Percentiles rank a stretch among this genome's conserved stretches.
phyloP scores from a whole-genome alignment of 225 moss, liverwort and hornwort species.

The Thuidium tamariscinum region DNA sequence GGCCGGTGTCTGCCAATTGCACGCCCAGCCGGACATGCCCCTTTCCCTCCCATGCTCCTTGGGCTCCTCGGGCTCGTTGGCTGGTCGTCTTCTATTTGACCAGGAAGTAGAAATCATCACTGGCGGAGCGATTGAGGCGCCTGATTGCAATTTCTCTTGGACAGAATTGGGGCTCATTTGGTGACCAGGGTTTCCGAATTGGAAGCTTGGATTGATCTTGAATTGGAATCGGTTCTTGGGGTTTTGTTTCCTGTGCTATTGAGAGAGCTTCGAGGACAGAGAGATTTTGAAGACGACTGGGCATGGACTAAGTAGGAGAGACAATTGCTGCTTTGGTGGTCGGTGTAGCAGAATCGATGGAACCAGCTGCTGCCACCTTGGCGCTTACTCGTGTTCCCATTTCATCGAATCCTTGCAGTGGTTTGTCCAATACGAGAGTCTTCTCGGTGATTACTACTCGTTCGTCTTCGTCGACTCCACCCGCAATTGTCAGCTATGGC shows the following conservation, averaged over 20 bases:
- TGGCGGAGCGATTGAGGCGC: not conserved
- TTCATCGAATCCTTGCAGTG: not conserved
- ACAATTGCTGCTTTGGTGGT: not conserved
- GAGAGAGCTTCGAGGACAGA: not conserved
- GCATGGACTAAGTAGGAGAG: not conserved
- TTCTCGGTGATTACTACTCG: not conserved
- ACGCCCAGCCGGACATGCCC: not conserved
- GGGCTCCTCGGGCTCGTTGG: not conserved
- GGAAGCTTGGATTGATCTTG: not conserved
- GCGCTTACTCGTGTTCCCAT: not conserved
- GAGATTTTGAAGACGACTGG: not conserved
- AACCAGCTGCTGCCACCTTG: slow-evolving; percentile 7
- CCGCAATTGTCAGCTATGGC: not conserved
- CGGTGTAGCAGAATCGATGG: not conserved
- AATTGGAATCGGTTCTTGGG: not conserved
- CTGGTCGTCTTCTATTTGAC: not conserved
- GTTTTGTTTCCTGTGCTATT: not conserved
- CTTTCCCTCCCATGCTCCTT: not conserved
- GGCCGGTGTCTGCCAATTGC: not conserved
- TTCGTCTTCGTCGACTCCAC: not conserved
- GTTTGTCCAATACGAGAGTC: not conserved
- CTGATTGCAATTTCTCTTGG: not conserved
- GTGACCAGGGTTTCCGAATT: not conserved
- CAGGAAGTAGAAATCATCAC: not conserved
- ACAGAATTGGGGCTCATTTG: not conserved